phyloP scores from a whole-genome alignment of 2,329 filamentous ascomycete genomes.

The Colletotrichum viniferum region DNA sequence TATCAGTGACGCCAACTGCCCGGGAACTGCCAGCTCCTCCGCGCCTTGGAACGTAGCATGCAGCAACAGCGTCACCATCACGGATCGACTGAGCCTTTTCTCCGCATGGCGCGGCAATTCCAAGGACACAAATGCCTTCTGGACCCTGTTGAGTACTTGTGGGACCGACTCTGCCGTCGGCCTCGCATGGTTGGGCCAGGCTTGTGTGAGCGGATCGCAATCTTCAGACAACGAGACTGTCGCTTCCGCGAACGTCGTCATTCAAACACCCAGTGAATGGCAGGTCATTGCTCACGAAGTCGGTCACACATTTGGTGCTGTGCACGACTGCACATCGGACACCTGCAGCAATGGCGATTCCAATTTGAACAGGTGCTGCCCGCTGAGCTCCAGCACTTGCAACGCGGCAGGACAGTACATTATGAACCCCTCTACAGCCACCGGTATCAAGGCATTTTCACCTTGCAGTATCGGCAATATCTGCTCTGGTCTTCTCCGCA shows the following conservation, averaged over 20 bases:
- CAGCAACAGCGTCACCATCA: conserved; percentile 65
- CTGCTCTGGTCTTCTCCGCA: conserved; percentile 81
- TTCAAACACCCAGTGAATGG: conserved; percentile 85
- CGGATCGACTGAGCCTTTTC: conserved; percentile 82
- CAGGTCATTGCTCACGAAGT: conserved; percentile 95
- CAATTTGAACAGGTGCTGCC: conserved; percentile 72
- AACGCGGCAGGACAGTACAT: conserved; percentile 81
- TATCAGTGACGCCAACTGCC: conserved; percentile 76
- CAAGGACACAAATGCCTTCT: conserved; percentile 85
- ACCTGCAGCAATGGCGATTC: conserved; percentile 68
- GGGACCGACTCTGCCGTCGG: conserved; percentile 85
- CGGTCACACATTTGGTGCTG: conserved; percentile 93
- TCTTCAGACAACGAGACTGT: conserved; percentile 72
- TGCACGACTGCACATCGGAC: conserved; percentile 83
- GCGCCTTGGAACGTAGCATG: conserved; percentile 88
- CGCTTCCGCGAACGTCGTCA: conserved; percentile 87
- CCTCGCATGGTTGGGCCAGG: conserved; percentile 89
- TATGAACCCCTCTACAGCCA: conserved; percentile 91
- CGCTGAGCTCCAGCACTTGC: conserved; percentile 69
- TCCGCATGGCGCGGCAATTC: conserved; percentile 84
- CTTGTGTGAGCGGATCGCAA: conserved; percentile 69
- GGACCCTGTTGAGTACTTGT: conserved; percentile 86
- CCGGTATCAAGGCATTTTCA: conserved; percentile 79
- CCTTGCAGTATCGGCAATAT: conserved; percentile 92
- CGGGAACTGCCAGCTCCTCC: conserved; percentile 66